A percentile compares a stretch with the other conserved stretches of the same genome.
Evolutionary conservation across 1,284 basidiomycete species (phyloP).

Genomic region (Sparassis latifolia): DNA sequence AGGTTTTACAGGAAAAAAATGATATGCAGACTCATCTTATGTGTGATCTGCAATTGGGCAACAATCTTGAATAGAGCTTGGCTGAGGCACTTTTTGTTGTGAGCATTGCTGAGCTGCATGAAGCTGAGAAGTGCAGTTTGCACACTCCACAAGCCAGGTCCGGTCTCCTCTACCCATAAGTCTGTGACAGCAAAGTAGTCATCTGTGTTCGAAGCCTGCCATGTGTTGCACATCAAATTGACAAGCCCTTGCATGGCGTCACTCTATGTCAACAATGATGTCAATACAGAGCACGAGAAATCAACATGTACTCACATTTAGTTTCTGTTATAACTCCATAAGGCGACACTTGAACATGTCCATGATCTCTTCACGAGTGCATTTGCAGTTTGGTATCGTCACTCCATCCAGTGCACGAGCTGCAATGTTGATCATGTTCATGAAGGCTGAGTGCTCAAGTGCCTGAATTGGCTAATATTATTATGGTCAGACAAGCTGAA

Average conservation of each 20-base stretch:
- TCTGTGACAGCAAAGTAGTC: constrained; percentile 30
- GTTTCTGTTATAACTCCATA: constrained; percentile 13
- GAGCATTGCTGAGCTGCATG: constrained; percentile 25
- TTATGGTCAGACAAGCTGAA: neutral
- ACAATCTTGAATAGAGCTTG: constrained; percentile 27
- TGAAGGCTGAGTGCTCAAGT: constrained; percentile 19
- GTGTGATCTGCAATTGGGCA: constrained; percentile 17
- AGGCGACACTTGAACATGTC: constrained; percentile 28
- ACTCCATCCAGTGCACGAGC: constrained; percentile 14
- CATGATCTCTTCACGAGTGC: constrained; percentile 24
- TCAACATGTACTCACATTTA: constrained; percentile 22
- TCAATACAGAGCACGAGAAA: neutral
- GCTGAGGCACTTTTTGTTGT: constrained; percentile 25
- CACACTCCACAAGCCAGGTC: constrained; percentile 19
- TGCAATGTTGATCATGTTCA: constrained; percentile 20
- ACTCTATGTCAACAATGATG: neutral
- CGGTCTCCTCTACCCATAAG: constrained; percentile 29
- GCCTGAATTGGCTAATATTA: constrained; percentile 18
- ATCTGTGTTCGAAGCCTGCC: constrained; percentile 31
- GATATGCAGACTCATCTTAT: constrained; percentile 2
- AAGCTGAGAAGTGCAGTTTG: constrained; percentile 28
- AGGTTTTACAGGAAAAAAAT: too few relatives aligned
- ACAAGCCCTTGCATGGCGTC: constrained; percentile 9
- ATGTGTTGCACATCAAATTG: constrained; percentile 31
- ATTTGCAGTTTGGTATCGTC: constrained; percentile 16